These are phyloP conservation scores for Iberis pinnata DNA, from an alignment of 345 rosid genomes.

Conservation along the genomic window DNA sequence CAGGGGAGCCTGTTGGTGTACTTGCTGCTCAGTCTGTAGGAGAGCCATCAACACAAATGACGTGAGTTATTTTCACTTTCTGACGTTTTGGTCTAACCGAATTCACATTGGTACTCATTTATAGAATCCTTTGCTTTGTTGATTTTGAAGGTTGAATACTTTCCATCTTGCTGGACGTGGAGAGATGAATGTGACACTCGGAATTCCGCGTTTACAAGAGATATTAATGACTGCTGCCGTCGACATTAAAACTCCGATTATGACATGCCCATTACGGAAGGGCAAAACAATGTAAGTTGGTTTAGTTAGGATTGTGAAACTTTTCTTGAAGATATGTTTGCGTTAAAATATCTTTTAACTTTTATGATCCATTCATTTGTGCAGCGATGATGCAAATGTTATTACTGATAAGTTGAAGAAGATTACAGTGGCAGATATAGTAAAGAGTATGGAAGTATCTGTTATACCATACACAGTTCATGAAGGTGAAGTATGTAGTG, in stretches of 20 bases:
- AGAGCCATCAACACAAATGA: slow-evolving; percentile 99
- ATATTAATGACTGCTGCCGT: slow-evolving; percentile 83
- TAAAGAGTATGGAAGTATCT: slow-evolving; percentile 61
- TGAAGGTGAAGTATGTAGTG: slow-evolving; percentile 34
- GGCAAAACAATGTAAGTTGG: slow-evolving; percentile 60
- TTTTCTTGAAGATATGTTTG: not conserved
- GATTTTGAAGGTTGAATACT: slow-evolving; percentile 66
- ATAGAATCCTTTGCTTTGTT: not conserved
- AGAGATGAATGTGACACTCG: slow-evolving; percentile 97
- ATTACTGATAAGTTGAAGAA: slow-evolving; percentile 74
- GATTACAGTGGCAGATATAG: slow-evolving; percentile 70
- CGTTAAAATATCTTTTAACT: not conserved
- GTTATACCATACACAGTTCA: slow-evolving; percentile 47
- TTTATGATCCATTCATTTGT: slow-evolving; percentile 18
- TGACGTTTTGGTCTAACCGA: slow-evolving; percentile 13
- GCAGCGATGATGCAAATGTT: slow-evolving; percentile 60
- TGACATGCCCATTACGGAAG: slow-evolving; percentile 77
- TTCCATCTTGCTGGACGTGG: slow-evolving; percentile 99
- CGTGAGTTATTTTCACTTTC: slow-evolving; percentile 50
- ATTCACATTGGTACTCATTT: slow-evolving; percentile 3
- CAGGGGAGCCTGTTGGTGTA: slow-evolving; percentile 97
- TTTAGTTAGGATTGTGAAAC: no score
- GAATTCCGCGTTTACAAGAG: slow-evolving; percentile 95
- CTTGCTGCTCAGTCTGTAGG: slow-evolving; percentile 99
- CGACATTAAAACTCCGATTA: slow-evolving; percentile 79